Percentiles rank a stretch among this genome's conserved stretches.
phyloP scores from a whole-genome alignment of 1,139 yeast genomes.

The Suhomyces coccinellae region DNA sequence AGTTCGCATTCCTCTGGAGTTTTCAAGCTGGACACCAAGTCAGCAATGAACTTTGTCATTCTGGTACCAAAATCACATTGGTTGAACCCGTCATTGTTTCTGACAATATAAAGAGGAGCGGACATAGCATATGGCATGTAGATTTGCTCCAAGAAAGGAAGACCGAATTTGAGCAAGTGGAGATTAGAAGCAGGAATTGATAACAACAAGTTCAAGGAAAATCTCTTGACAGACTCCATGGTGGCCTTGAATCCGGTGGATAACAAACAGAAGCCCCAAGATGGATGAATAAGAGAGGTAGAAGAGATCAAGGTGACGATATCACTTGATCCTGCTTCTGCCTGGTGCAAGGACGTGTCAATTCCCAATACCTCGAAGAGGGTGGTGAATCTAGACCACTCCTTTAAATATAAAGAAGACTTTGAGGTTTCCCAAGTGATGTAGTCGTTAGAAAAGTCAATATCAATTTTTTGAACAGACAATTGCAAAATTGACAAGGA shows the following conservation, averaged over 20 bases:
- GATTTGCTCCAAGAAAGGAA: constrained; percentile 48
- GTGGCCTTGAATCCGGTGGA: constrained; percentile 78
- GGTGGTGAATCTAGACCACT: constrained; percentile 75
- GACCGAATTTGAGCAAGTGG: constrained; percentile 49
- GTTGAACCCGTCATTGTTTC: constrained; percentile 24
- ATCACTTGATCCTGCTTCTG: constrained; percentile 74
- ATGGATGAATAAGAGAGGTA: constrained; percentile 53
- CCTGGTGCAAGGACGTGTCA: constrained; percentile 85
- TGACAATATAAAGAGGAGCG: constrained; percentile 59
- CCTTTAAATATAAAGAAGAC: constrained; percentile 36
- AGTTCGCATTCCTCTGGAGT: constrained; percentile 26
- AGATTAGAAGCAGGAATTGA: constrained; percentile 51
- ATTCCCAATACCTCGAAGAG: constrained; percentile 78
- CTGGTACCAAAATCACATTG: constrained; percentile 61
- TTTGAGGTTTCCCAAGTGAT: constrained; percentile 49
- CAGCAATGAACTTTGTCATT: constrained; percentile 48
- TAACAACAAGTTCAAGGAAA: constrained; percentile 58
- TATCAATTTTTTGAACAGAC: constrained; percentile 51
- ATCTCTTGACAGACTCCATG: constrained; percentile 76
- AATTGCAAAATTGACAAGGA: constrained; percentile 67
- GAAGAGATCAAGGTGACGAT: constrained; percentile 57
- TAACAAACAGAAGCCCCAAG: constrained; percentile 73
- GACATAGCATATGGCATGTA: constrained; percentile 65
- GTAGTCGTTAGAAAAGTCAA: constrained; percentile 39
- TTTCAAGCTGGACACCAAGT: constrained; percentile 41